Evolutionary conservation across 2,329 filamentous ascomycete genomes (phyloP).

Genomic region (Ascosphaera apis): DNA sequence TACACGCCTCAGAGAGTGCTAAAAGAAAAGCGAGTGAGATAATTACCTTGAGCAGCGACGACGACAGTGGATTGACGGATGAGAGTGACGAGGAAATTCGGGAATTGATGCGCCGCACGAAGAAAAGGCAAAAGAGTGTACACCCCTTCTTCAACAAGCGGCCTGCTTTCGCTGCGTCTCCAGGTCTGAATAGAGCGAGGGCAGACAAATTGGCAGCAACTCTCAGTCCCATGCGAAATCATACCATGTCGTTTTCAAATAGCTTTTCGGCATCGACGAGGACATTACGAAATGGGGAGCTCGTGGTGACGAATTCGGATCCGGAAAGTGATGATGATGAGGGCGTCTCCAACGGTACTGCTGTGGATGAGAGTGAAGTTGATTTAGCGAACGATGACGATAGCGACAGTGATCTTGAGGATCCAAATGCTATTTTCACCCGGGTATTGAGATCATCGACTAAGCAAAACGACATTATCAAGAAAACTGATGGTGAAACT

Average conservation of each 20-base stretch:
- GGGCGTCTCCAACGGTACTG: slow-evolving; percentile 5
- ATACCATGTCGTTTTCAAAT: background rate
- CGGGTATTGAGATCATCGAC: background rate
- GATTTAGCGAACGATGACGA: slow-evolving; percentile 1
- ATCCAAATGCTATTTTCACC: background rate
- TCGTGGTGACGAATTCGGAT: slow-evolving; percentile 42
- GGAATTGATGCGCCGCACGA: background rate
- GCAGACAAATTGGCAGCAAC: background rate
- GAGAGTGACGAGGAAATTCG: background rate
- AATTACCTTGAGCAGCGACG: background rate
- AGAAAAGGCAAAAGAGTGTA: background rate
- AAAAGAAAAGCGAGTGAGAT: background rate
- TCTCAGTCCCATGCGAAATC: background rate
- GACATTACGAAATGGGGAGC: slow-evolving; percentile 31
- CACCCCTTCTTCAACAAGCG: background rate
- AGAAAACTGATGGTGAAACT: background rate
- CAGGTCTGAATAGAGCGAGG: background rate
- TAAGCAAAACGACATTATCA: background rate
- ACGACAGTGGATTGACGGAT: background rate
- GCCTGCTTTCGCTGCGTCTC: background rate
- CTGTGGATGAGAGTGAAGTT: slow-evolving; percentile 5
- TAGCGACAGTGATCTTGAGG: background rate
- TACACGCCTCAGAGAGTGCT: background rate
- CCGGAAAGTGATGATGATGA: background rate
- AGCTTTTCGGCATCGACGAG: slow-evolving; percentile 19